Percentiles rank a stretch among this genome's conserved stretches.
phyloP scores from a whole-genome alignment of 805 yeast genomes.

The Priceomyces melissophilus region DNA sequence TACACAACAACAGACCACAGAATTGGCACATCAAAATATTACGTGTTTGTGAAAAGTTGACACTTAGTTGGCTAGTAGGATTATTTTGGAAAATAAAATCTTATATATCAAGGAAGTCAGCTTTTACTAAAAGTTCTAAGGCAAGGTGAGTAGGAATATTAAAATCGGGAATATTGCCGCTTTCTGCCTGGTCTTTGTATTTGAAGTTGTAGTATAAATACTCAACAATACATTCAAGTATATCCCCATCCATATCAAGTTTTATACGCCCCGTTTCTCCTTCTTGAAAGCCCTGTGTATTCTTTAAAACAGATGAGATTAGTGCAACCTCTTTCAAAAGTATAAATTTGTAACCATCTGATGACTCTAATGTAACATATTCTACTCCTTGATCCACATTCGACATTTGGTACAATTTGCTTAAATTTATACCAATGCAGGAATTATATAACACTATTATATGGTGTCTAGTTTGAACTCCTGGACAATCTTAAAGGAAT shows the following conservation, averaged over 20 bases:
- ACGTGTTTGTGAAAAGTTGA: too few relatives aligned
- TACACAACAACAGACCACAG: too few relatives aligned
- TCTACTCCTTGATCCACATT: conserved; percentile 1
- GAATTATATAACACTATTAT: too few relatives aligned
- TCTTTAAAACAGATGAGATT: conserved; percentile 59
- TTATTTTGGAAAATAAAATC: too few relatives aligned
- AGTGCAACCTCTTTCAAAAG: conserved; percentile 72
- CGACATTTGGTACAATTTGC: background rate
- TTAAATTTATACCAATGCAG: too few relatives aligned
- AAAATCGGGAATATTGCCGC: conserved; percentile 74
- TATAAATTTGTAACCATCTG: conserved; percentile 63
- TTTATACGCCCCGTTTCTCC: conserved; percentile 53
- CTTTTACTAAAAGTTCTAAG: conserved; percentile 84
- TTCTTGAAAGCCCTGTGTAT: conserved; percentile 54
- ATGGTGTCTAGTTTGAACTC: too few relatives aligned
- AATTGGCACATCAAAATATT: too few relatives aligned
- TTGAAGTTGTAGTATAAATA: conserved; percentile 74
- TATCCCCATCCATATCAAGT: conserved; percentile 64
- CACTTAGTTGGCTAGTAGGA: too few relatives aligned
- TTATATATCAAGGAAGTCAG: conserved; percentile 76
- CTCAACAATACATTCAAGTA: conserved; percentile 78
- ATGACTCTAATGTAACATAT: conserved; percentile 63
- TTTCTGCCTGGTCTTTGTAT: conserved; percentile 51
- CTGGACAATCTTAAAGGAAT: too few relatives aligned
- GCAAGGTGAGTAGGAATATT: conserved; percentile 94